Conservation (phyloP, 768 basidiomycete genomes). For the Phylloporus arenicola region DNA sequence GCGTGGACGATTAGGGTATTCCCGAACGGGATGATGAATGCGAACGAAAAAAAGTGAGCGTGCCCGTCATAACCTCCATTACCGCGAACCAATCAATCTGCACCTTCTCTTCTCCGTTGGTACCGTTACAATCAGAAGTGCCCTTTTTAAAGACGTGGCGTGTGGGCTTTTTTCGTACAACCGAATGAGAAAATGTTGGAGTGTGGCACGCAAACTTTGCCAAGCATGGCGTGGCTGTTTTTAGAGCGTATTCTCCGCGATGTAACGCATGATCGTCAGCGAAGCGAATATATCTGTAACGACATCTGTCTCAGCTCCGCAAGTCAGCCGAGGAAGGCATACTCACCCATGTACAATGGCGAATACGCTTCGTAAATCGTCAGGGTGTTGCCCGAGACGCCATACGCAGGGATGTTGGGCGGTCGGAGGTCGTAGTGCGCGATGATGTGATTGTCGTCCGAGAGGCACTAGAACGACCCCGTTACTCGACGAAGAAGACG, state of each 20-base stretch:
- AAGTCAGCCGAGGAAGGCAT: background rate
- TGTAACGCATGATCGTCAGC: slow-evolving; percentile 60
- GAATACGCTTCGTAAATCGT: slow-evolving; percentile 54
- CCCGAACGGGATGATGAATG: background rate
- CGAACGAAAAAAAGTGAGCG: background rate
- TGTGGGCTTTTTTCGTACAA: slow-evolving; percentile 5
- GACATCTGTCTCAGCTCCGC: slow-evolving; percentile 3
- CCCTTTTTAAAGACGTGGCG: slow-evolving; percentile 1
- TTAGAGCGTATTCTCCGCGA: slow-evolving; percentile 45
- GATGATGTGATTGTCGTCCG: slow-evolving; percentile 48
- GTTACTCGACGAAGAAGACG: slow-evolving; percentile 1
- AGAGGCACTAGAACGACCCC: slow-evolving; percentile 43
- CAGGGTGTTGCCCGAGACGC: slow-evolving; percentile 58
- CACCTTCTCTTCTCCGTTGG: background rate
- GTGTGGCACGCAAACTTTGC: background rate
- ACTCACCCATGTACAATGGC: slow-evolving; percentile 50
- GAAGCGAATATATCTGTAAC: slow-evolving; percentile 50
- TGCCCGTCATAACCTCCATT: slow-evolving; percentile 8
- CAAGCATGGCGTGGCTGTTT: background rate
- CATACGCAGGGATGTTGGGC: slow-evolving; percentile 48
- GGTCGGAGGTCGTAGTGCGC: slow-evolving; percentile 64
- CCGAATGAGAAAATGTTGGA: background rate
- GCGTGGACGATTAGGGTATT: background rate
- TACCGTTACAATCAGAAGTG: background rate
- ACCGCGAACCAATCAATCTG: background rate